Evolutionary conservation across 2,329 filamentous ascomycete species (phyloP), one percentile per base, ranked within the genome.

Genomic region (Aspergillus pseudoterreus): DNA sequence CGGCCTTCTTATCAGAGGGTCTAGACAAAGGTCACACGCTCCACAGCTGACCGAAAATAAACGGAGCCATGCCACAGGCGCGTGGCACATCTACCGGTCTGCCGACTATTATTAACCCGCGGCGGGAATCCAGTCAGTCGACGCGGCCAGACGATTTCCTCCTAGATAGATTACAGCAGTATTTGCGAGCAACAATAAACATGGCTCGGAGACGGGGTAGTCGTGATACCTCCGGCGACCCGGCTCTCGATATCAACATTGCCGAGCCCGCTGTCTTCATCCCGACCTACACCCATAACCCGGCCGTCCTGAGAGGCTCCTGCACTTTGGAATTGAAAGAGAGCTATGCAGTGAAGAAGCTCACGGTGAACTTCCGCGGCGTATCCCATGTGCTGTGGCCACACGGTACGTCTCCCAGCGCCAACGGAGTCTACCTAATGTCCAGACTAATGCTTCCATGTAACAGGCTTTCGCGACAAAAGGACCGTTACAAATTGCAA

Each of bases 191-290:
- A n/a, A 14, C 50, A 10, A 22, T 41, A n/a, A 12, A 38, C 17
- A 49, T 41, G 41, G 35, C 45, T 35, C 41, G 45, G 15, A 24
- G 39, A 42, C 39, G 39, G 2, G 39, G 47, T 27, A 43, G 47
- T 43, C 39, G 39, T 36, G 22, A 35, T 17, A 49, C 30, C n/a
- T 33, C 51, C 14, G 30, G 3, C 30, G 50, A 52, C 19, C 27
- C 49, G 21, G 47, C 33, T 11, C 45, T 57, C 32, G 50, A 48
- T 2, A 32, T 57, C 5, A 48, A 42, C 4, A 33, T 53, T 19
- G 52, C 53, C 12, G 55, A 57, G 22, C 55, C 55, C 2, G 55
- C 55, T 11, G 32, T 57, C 11, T 57, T 57, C 38, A 49, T 55
- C 6, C 55, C 55, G 21, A 50, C 50, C 6, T 49, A 43, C 11